Conservation (phyloP, 208 protist genomes). For the Jaenimonas drosophilae region DNA sequence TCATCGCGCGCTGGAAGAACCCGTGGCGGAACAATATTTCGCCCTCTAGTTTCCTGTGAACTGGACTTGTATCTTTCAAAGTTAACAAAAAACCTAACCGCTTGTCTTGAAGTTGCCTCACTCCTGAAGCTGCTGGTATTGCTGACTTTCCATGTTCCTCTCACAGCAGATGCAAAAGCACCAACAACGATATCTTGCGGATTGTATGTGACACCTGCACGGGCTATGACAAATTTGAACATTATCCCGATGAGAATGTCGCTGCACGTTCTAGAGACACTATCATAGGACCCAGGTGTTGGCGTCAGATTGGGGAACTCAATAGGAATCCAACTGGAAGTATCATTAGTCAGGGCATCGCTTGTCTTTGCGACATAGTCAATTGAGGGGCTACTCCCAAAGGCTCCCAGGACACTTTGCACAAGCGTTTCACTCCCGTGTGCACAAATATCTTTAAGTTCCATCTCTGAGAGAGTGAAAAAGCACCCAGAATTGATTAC, state of each 20-base stretch:
- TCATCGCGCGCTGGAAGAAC: constrained; percentile 54
- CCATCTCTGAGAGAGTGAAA: constrained; percentile 23
- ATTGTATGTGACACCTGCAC: constrained; percentile 58
- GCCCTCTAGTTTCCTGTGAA: constrained; percentile 31
- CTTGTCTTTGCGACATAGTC: constrained; percentile 51
- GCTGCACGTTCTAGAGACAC: constrained; percentile 27
- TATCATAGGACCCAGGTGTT: constrained; percentile 24
- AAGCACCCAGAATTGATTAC: constrained; percentile 46
- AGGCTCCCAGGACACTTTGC: constrained; percentile 16
- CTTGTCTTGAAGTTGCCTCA: constrained; percentile 20
- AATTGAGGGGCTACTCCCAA: no score
- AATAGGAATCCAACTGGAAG: constrained; percentile 59
- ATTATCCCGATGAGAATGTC: constrained; percentile 48
- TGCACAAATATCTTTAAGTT: constrained; percentile 33
- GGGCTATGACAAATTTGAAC: constrained; percentile 60
- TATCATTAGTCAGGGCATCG: constrained; percentile 64
- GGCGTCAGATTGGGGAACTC: constrained; percentile 16
- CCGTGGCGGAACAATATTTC: constrained; percentile 35
- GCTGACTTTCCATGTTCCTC: constrained; percentile 29
- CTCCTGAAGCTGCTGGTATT: constrained; percentile 36
- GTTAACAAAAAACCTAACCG: constrained; percentile 31
- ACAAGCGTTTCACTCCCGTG: constrained; percentile 24
- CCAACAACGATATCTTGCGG: constrained; percentile 67
- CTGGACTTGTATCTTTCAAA: constrained; percentile 34
- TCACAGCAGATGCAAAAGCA: constrained; percentile 47